Evolutionary conservation across 129 eudicot genomes (phyloP), one percentile per base, ranked within the genome.

Genomic region (Apium graveolens): DNA sequence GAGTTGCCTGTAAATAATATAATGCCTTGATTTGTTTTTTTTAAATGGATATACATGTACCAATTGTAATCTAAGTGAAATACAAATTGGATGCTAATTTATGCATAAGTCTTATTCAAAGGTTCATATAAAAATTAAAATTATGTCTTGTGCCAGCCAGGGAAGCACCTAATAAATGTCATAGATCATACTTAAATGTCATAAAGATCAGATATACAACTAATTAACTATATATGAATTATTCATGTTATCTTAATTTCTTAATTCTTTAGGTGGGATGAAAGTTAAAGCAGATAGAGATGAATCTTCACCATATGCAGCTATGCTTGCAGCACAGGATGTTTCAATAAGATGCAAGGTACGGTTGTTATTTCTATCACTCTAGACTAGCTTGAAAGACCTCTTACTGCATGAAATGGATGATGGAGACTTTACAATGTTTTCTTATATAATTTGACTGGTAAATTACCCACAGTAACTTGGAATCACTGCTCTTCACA

Each of bases 291-390:
- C 88, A 66, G 88, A 85, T 26, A 60, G 68, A 34, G 68, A 60
- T 60, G 68, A 60, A 11, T 60, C 68, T 60, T 60, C 75, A 17
- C 88, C 86, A 11, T 85, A 82, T 79, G 88, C 88, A 9, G 88
- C 88, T 73, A 85, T 85, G 88, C 88, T 85, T 85, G 88, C 88
- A 49, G 89, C 86, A 35, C 89, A 85, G 70, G 89, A 85, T 80
- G 89, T 85, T 71, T 75, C 89, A 17, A 81, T 78, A 37, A 73
- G 89, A 55, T 85, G 89, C 89, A 85, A 85, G 89, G 89, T 82
- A 5, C 12, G 1, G 4, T 29, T 14, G 11, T 31, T 43, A 24
- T 43, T 31, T 29, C 16, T n/a, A 13, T 9, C 26, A 12, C 51
- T 39, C 37, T 68, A 60, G 35, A 35, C 26, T 62, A 5, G 16